A percentile compares a stretch with the other conserved stretches of the same genome.
Evolutionary conservation across 2,329 filamentous ascomycete genomes (phyloP).

Genomic region (Neonectria ditissima): DNA sequence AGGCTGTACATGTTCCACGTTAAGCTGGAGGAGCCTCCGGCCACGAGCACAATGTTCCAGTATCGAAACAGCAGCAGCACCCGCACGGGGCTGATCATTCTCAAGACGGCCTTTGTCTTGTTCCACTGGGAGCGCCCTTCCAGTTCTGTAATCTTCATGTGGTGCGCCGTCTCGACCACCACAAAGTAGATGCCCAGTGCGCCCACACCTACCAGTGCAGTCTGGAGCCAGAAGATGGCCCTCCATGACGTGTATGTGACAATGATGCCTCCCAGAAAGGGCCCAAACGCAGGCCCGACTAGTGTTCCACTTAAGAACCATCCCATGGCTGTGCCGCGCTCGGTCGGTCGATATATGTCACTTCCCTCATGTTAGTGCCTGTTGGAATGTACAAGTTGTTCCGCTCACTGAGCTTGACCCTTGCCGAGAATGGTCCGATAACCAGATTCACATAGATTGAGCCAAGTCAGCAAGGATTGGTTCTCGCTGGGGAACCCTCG

Average conservation of each 20-base stretch:
- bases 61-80: slow-evolving; percentile 74
- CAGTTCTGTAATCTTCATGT: slow-evolving; percentile 72
- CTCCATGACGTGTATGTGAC: slow-evolving; percentile 81
- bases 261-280: slow-evolving; percentile 80
- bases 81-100: slow-evolving; percentile 75
- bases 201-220: slow-evolving; percentile 72
- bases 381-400: slow-evolving; percentile 3
- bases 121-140: slow-evolving; percentile 61
- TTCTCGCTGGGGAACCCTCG: neutral
- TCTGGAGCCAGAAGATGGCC: slow-evolving; percentile 82
- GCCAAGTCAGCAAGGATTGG: neutral
- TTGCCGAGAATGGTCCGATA: neutral
- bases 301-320: slow-evolving; percentile 80
- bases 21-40: slow-evolving; percentile 66
- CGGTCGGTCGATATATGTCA: slow-evolving; percentile 73
- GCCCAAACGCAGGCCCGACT: slow-evolving; percentile 77
- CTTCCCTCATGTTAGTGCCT: slow-evolving; percentile 44
- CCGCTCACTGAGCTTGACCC: neutral
- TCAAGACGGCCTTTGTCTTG: slow-evolving; percentile 67
- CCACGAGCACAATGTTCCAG: slow-evolving; percentile 73
- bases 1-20: slow-evolving; percentile 78
- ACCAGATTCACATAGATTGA: slow-evolving; percentile 10
- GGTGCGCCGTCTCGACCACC: slow-evolving; percentile 79
- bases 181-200: slow-evolving; percentile 72
- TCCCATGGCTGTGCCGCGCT: slow-evolving; percentile 77